Base-by-base conservation (phyloP, 345 rosid species). In the Linum tenue region DNA sequence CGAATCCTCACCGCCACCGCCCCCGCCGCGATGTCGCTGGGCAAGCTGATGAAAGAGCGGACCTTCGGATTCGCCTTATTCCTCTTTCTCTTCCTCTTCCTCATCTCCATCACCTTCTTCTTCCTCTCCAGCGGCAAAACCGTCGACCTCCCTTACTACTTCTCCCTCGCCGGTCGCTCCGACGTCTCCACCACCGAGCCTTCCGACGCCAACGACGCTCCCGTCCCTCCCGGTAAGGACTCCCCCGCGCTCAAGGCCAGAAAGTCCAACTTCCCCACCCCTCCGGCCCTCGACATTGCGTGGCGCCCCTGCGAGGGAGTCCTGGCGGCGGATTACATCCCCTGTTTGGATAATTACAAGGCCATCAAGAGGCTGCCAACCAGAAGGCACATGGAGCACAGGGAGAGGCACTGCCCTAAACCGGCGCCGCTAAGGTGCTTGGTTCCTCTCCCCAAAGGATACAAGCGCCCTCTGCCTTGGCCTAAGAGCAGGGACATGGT, bases 401-500 rank as follows among this genome's bases (percentile, higher is more conserved):
- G 94, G 3, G 98, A 92, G 75, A 71, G 98, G n/a, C 96, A 92
- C 74, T 92, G 98, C 70, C 98, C 97, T 1, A 69, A 66, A 14
- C 90, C 85, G 3, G 73, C 56, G 12, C 90, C 86, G 5, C 3
- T 3, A 12, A 84, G 72, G 55, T 92, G 97, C 67, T 83, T 92
- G 78, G 74, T 77, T 56, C 87, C 89, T 14, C 76, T 92, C 63
- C 98, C 96, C 7, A 50, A 3, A 3, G 85, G 90, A 22, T 92
- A 90, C 65, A 86, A 83, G 76, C 62, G 50, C 41, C 85, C 97
- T 59, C 78, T 90, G 76, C 84, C 75, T 44, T 88, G 97, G 97
- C 98, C 96, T 4, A 85, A 85, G 78, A 92, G 96, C 86, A 85
- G 97, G 82, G 98, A 90, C 79, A 90, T 90, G 97, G 98, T 92